phyloP scores from a whole-genome alignment of 139 green algal species.

The Closterium sp. region DNA sequence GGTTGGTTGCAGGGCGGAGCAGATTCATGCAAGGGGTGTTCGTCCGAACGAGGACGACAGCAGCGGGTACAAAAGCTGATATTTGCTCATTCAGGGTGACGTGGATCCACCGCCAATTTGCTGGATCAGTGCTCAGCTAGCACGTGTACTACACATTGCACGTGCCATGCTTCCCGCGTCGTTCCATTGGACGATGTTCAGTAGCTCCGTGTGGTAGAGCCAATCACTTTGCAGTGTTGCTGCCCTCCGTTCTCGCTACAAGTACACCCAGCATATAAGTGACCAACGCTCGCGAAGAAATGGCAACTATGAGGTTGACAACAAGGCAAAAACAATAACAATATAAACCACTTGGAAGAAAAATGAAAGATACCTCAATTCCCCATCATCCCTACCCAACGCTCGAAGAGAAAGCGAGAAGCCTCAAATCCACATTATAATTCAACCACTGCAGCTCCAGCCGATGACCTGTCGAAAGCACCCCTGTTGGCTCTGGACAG shows the following conservation, averaged over 20 bases:
- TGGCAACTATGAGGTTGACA: too few species aligned
- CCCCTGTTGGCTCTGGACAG: too few species aligned
- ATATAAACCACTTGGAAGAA: too few species aligned
- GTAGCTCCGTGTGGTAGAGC: background rate
- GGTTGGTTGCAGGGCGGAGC: background rate
- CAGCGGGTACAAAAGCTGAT: background rate
- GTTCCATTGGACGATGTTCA: background rate
- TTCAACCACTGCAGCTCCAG: background rate
- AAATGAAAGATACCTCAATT: too few species aligned
- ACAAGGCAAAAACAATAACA: too few species aligned
- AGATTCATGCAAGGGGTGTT: background rate
- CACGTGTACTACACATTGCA: background rate
- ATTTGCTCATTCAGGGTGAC: background rate
- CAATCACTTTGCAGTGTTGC: background rate
- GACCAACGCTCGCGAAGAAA: too few species aligned
- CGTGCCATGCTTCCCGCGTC: background rate
- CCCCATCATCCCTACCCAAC: too few species aligned
- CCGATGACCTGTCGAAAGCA: background rate
- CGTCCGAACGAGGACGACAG: background rate
- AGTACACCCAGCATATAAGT: too few species aligned
- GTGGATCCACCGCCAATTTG: background rate
- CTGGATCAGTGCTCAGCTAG: background rate
- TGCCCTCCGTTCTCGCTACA: too few species aligned
- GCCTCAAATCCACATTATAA: background rate
- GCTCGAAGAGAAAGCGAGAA: too few species aligned